Conservation (phyloP, 441 rosid genomes). For the Metrosideros polymorpha region DNA sequence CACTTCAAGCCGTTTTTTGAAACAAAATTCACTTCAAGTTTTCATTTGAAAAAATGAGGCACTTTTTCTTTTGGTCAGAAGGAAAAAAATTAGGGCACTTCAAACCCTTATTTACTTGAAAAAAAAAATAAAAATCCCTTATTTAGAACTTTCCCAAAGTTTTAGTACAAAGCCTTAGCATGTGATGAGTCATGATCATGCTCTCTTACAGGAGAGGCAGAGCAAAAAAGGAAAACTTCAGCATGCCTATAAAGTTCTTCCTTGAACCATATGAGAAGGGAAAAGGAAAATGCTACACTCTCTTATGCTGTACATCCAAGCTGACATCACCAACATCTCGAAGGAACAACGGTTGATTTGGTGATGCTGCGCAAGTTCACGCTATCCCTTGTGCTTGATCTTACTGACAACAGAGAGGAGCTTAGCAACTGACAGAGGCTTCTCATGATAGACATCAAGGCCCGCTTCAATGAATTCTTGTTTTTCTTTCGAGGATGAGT, state of each 20-base stretch:
- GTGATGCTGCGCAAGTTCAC: background rate
- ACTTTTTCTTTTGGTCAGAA: too few relatives aligned
- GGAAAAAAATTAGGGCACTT: too few relatives aligned
- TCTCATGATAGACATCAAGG: slow-evolving; percentile 65
- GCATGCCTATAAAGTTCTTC: background rate
- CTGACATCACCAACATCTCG: background rate
- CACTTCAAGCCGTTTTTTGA: too few relatives aligned
- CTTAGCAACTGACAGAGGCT: slow-evolving; percentile 66
- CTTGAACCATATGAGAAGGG: background rate
- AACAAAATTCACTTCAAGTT: too few relatives aligned
- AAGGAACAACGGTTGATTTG: background rate
- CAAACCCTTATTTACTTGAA: too few relatives aligned
- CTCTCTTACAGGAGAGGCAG: background rate
- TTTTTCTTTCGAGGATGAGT: slow-evolving; percentile 27
- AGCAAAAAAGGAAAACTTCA: background rate
- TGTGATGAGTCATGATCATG: background rate
- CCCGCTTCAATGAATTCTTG: slow-evolving; percentile 71
- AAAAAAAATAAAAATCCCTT: too few relatives aligned
- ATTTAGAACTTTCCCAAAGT: too few relatives aligned
- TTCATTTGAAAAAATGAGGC: too few relatives aligned
- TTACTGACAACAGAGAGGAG: slow-evolving; percentile 44
- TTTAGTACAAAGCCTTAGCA: background rate
- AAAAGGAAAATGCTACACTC: background rate
- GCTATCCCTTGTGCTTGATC: slow-evolving; percentile 2
- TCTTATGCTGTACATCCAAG: background rate